phyloP scores from a whole-genome alignment of 2,329 filamentous ascomycete genomes.

The Fonsecaea erecta region DNA sequence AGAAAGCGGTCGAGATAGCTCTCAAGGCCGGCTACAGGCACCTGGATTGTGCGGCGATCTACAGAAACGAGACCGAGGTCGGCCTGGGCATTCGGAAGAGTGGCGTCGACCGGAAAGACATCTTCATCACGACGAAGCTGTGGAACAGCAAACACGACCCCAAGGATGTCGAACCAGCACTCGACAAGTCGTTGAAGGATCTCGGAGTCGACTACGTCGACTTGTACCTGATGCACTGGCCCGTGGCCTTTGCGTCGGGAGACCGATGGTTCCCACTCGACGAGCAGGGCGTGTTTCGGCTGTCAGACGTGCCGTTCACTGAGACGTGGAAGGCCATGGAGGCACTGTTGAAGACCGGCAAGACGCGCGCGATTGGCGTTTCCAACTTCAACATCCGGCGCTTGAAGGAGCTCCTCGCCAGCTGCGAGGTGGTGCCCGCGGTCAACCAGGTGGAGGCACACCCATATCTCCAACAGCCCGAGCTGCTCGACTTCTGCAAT shows the following conservation, averaged over 20 bases:
- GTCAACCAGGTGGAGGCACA: conserved; percentile 73
- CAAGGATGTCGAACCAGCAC: conserved; percentile 55
- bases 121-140: conserved; percentile 63
- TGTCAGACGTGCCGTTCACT: conserved; percentile 46
- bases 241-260: conserved; percentile 54
- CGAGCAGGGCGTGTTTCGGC: conserved; percentile 42
- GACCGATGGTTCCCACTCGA: conserved; percentile 53
- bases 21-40: conserved; percentile 46
- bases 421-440: conserved; percentile 50
- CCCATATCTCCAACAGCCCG: conserved; percentile 67
- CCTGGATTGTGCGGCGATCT: conserved; percentile 53
- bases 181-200: conserved; percentile 56
- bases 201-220: conserved; percentile 60
- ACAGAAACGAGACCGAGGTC: conserved; percentile 55
- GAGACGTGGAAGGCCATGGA: conserved; percentile 51
- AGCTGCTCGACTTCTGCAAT: conserved; percentile 62
- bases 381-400: conserved; percentile 46
- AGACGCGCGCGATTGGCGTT: conserved; percentile 49
- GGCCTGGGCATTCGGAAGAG: conserved; percentile 50
- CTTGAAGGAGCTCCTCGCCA: conserved; percentile 30
- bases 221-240: conserved; percentile 58
- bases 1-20: conserved; percentile 55
- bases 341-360: conserved; percentile 48
- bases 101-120: conserved; percentile 30
- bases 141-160: conserved; percentile 62